Evolutionary conservation across 768 basidiomycete species (phyloP).

Genomic region (Scleroderma citrinum): DNA sequence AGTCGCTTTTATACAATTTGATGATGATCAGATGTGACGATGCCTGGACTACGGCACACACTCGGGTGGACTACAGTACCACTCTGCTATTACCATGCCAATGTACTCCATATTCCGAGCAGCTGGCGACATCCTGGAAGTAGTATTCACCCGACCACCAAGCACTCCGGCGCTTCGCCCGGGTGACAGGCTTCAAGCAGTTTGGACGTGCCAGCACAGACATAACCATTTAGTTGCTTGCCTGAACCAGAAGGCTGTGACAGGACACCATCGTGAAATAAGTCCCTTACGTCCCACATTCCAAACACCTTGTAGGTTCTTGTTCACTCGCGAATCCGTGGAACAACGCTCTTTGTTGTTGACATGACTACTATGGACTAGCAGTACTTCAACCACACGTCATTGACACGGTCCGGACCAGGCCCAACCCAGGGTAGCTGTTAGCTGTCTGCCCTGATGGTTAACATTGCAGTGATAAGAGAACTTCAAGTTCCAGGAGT

Average conservation of each 20-base stretch:
- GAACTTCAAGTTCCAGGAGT: constrained; percentile 42
- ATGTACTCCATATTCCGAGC: background rate
- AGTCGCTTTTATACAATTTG: constrained; percentile 44
- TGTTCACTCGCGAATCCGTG: background rate
- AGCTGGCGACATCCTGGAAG: background rate
- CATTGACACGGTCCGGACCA: constrained; percentile 37
- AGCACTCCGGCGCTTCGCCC: no score
- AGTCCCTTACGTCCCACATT: no score
- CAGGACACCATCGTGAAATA: no score
- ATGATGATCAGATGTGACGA: constrained; percentile 15
- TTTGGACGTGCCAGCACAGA: no score
- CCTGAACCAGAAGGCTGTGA: no score
- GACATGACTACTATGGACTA: constrained; percentile 45
- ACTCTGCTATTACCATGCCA: background rate
- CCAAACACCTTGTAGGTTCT: background rate
- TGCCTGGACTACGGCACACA: background rate
- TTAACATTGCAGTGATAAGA: constrained; percentile 66
- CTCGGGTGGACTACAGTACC: no score
- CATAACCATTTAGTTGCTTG: no score
- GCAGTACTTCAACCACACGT: constrained; percentile 45
- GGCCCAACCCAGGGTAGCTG: constrained; percentile 43
- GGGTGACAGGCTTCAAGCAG: no score
- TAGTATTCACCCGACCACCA: background rate
- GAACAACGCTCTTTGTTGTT: background rate
- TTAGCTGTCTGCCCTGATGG: constrained; percentile 48